Percentiles rank a stretch among this genome's conserved stretches.
Evolutionary conservation across 768 basidiomycete genomes (phyloP).

Genomic region (Nidularia pulvinata): DNA sequence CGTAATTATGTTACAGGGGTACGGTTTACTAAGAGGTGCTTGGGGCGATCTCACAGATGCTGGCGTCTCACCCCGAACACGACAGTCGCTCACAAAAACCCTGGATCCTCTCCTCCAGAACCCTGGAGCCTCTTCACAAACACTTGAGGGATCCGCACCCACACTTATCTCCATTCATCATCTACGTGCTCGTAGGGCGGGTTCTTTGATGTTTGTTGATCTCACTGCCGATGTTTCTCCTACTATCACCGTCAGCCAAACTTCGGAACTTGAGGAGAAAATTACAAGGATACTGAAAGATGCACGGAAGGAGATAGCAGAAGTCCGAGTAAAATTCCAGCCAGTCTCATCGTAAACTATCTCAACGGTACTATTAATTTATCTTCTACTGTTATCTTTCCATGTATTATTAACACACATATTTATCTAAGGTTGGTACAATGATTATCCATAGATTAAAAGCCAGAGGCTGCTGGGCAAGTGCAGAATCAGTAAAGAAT

Average conservation of each 20-base stretch:
- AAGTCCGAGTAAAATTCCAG: constrained; percentile 68
- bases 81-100: constrained; percentile 48
- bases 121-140: constrained; percentile 10
- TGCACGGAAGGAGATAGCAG: constrained; percentile 65
- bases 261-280: constrained; percentile 57
- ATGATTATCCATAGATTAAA: constrained; percentile 33
- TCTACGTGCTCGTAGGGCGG: constrained; percentile 74
- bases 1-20: constrained; percentile 82
- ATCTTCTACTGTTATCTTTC: neutral
- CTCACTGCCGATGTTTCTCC: constrained; percentile 72
- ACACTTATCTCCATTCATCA: constrained; percentile 45
- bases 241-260: constrained; percentile 54
- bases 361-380: neutral
- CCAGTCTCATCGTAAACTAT: constrained; percentile 20
- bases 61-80: constrained; percentile 61
- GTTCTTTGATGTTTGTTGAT: constrained; percentile 85
- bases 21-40: constrained; percentile 63
- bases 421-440: too few species aligned
- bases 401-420: neutral
- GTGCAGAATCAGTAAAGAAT: too few species aligned
- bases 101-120: constrained; percentile 52
- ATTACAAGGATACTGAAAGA: constrained; percentile 57
- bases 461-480: too few species aligned
- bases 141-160: constrained; percentile 10
- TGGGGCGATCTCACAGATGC: constrained; percentile 86